Evolutionary conservation across 257 asterid genomes (phyloP).

Genomic region (Petrea volubilis): DNA sequence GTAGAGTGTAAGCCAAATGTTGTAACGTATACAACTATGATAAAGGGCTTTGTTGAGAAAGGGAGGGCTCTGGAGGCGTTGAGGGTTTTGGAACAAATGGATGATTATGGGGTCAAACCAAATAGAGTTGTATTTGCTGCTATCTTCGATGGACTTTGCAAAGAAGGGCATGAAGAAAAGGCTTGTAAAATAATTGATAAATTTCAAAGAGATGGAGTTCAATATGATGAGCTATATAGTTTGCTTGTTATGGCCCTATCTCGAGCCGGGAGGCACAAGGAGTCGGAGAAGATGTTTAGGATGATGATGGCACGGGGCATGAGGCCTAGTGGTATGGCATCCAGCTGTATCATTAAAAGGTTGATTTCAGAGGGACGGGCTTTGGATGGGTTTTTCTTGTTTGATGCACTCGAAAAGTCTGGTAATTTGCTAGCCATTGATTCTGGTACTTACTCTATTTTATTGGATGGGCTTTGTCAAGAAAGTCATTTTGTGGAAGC

Average conservation of each 20-base stretch:
- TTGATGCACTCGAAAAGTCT: slow-evolving; percentile 51
- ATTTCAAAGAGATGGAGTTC: slow-evolving; percentile 37
- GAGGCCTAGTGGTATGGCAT: slow-evolving; percentile 66
- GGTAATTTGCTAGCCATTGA: slow-evolving; percentile 43
- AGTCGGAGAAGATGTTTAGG: slow-evolving; percentile 60
- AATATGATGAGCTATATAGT: slow-evolving; percentile 51
- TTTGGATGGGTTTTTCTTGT: slow-evolving; percentile 60
- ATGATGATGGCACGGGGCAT: slow-evolving; percentile 61
- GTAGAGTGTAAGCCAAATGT: slow-evolving; percentile 57
- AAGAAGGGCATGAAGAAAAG: slow-evolving; percentile 58
- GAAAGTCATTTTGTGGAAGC: slow-evolving; percentile 53
- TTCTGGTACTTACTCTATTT: slow-evolving; percentile 51
- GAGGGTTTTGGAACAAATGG: slow-evolving; percentile 57
- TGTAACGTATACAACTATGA: slow-evolving; percentile 69
- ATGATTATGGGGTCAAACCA: slow-evolving; percentile 47
- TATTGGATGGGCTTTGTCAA: slow-evolving; percentile 56
- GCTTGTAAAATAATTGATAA: slow-evolving; percentile 50
- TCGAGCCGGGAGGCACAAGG: slow-evolving; percentile 47
- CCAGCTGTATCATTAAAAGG: slow-evolving; percentile 43
- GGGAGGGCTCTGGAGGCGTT: slow-evolving; percentile 57
- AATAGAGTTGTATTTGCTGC: slow-evolving; percentile 54
- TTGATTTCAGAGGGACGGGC: slow-evolving; percentile 48
- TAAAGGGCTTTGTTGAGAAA: slow-evolving; percentile 60
- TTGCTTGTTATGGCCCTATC: slow-evolving; percentile 56
- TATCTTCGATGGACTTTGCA: slow-evolving; percentile 69